These are phyloP conservation scores for Penicillium paradoxum DNA, from an alignment of 495 filamentous ascomycete genomes.

Conservation along the genomic window DNA sequence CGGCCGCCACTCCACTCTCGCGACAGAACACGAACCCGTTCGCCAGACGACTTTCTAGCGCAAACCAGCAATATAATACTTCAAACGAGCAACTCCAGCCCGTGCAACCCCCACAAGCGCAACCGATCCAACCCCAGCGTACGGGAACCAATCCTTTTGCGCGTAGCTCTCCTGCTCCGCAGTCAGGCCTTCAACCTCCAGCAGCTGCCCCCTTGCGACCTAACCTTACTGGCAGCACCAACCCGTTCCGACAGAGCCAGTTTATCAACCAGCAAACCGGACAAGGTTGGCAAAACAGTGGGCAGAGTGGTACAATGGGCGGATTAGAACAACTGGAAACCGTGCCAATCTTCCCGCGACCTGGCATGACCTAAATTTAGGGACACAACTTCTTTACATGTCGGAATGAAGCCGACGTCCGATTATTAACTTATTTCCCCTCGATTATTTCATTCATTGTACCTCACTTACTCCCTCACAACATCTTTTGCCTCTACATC, in stretches of 20 bases:
- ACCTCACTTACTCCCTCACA: not conserved
- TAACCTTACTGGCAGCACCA: slow-evolving; percentile 81
- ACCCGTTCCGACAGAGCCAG: slow-evolving; percentile 85
- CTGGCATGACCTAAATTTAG: slow-evolving; percentile 40
- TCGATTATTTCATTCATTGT: slow-evolving; percentile 5
- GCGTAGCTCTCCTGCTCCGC: slow-evolving; percentile 38
- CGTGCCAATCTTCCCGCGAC: slow-evolving; percentile 80
- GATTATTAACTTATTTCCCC: slow-evolving; percentile 7
- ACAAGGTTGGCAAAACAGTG: slow-evolving; percentile 73
- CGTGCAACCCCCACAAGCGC: slow-evolving; percentile 28
- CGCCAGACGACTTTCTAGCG: slow-evolving; percentile 52
- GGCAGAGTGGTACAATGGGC: slow-evolving; percentile 71
- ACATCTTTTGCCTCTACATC: not conserved
- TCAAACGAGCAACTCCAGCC: slow-evolving; percentile 28
- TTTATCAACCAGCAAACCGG: slow-evolving; percentile 87
- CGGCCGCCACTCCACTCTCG: slow-evolving; percentile 41
- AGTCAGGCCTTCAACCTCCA: slow-evolving; percentile 34
- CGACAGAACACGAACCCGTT: slow-evolving; percentile 85
- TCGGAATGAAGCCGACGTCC: not conserved
- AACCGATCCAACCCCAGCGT: slow-evolving; percentile 37
- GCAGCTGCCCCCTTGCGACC: slow-evolving; percentile 51
- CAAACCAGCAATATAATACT: slow-evolving; percentile 30
- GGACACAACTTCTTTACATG: not conserved
- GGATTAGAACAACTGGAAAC: slow-evolving; percentile 76
- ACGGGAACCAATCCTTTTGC: slow-evolving; percentile 53